Percentiles rank a stretch among this genome's conserved stretches.
These are phyloP conservation scores for Epicoccum sorghinum DNA, from an alignment of 2,329 filamentous ascomycete species.

Conservation along the genomic window DNA sequence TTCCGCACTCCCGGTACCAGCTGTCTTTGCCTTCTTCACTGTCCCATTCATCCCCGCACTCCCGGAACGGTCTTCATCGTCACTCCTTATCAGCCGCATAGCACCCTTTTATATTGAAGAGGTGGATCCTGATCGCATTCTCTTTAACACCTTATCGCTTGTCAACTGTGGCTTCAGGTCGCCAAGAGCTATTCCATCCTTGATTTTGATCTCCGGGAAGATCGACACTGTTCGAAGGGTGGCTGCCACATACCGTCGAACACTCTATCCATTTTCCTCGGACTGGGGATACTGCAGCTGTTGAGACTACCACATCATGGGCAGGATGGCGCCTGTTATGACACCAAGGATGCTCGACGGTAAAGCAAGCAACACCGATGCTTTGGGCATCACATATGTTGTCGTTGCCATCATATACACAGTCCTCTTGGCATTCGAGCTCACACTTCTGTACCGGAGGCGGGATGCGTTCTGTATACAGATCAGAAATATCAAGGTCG, in stretches of 20 bases:
- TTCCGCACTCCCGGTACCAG: conserved; percentile 30
- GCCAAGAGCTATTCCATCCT: not conserved
- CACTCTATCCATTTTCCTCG: not conserved
- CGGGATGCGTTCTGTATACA: conserved; percentile 41
- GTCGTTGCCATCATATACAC: conserved; percentile 43
- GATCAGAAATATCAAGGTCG: conserved; percentile 41
- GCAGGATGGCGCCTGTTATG: conserved; percentile 40
- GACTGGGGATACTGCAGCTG: not conserved
- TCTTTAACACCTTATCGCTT: conserved; percentile 8
- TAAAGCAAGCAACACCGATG: conserved; percentile 36
- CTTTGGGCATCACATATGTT: conserved; percentile 42
- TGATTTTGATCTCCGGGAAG: not conserved
- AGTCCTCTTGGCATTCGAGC: conserved; percentile 35
- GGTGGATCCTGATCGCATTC: conserved; percentile 31
- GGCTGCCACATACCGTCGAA: not conserved
- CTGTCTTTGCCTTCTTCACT: conserved; percentile 23
- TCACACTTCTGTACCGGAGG: conserved; percentile 38
- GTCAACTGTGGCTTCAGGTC: conserved; percentile 11
- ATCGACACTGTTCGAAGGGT: not conserved
- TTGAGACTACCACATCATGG: conserved; percentile 28
- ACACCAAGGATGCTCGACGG: conserved; percentile 38
- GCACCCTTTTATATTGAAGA: conserved; percentile 6
- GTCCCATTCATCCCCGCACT: conserved; percentile 25
- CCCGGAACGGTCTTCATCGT: conserved; percentile 20
- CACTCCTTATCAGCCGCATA: too few species aligned